Evolutionary conservation across 768 basidiomycete genomes (phyloP).

Genomic region (Pholiota conissans): DNA sequence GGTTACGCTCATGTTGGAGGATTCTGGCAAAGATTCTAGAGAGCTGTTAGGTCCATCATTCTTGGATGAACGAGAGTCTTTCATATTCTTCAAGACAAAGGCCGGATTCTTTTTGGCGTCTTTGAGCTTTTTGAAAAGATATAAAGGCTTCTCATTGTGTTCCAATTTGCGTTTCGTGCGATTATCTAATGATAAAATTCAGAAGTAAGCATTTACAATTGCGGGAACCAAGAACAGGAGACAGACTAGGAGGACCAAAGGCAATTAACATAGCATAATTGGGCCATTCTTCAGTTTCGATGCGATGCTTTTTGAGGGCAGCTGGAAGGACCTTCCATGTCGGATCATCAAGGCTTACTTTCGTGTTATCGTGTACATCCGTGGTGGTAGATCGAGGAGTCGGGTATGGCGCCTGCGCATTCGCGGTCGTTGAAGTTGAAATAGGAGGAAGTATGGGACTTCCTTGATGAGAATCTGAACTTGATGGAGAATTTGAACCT

Average conservation of each 20-base stretch:
- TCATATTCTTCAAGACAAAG: constrained; percentile 95
- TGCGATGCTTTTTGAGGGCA: constrained; percentile 96
- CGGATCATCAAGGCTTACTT: constrained; percentile 94
- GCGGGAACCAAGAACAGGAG: neutral
- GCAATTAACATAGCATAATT: constrained; percentile 99
- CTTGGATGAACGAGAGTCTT: constrained; percentile 85
- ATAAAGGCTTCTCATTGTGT: constrained; percentile 93
- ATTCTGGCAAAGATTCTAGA: neutral
- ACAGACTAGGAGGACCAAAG: constrained; percentile 83
- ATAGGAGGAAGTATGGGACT: neutral
- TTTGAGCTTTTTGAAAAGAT: constrained; percentile 96
- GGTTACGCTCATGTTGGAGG: neutral
- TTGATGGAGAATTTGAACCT: constrained; percentile 22
- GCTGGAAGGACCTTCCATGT: constrained; percentile 99
- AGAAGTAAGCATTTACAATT: neutral
- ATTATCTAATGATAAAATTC: constrained; percentile 41
- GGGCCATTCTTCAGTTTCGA: constrained; percentile 96
- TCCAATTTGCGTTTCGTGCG: constrained; percentile 88
- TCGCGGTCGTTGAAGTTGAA: constrained; percentile 20
- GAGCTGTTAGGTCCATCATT: neutral
- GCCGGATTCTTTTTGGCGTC: constrained; percentile 96
- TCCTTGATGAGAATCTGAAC: constrained; percentile 18
- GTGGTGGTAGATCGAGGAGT: constrained; percentile 49
- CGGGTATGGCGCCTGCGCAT: constrained; percentile 28
- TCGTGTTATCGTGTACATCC: constrained; percentile 77